These are phyloP conservation scores for Euptelea pleiosperma DNA, from an alignment of 164 flowering plant genomes.

Conservation along the genomic window DNA sequence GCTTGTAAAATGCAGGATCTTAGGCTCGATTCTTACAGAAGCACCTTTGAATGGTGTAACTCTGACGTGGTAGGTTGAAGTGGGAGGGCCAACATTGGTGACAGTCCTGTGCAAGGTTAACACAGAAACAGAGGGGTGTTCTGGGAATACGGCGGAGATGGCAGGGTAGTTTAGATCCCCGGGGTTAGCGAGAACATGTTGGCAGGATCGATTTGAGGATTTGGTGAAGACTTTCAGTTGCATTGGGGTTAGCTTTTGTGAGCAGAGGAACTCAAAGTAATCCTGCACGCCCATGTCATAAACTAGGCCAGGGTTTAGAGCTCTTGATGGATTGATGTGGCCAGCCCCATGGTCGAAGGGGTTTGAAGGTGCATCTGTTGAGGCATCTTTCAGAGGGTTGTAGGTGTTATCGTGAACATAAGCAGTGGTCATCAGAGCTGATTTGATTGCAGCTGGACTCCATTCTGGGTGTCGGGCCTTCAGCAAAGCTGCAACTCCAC, in stretches of 20 bases:
- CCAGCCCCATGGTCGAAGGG: constrained; percentile 33
- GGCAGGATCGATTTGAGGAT: constrained; percentile 28
- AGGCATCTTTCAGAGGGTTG: constrained; percentile 23
- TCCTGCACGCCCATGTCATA: constrained; percentile 29
- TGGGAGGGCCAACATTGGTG: constrained; percentile 35
- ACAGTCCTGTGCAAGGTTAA: constrained; percentile 31
- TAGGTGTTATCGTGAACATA: constrained; percentile 31
- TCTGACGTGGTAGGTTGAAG: constrained; percentile 19
- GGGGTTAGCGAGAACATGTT: constrained; percentile 12
- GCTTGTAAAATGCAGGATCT: constrained; percentile 22
- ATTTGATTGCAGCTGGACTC: constrained; percentile 40
- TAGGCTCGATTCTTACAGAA: constrained; percentile 20
- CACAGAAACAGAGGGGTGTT: constrained; percentile 10
- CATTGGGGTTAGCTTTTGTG: constrained; percentile 22
- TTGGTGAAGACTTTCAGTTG: constrained; percentile 28
- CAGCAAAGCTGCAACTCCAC: constrained; percentile 39
- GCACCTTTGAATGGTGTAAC: constrained; percentile 26
- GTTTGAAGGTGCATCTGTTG: constrained; percentile 21
- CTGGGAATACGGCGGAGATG: constrained; percentile 26
- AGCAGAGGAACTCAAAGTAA: constrained; percentile 33
- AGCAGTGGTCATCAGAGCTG: constrained; percentile 39
- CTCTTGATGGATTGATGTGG: constrained; percentile 31
- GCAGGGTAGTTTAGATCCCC: constrained; percentile 37
- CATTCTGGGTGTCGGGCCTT: constrained; percentile 35
- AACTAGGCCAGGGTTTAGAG: constrained; percentile 33